Conservation (phyloP, 306 rosid genomes). For the Vigna trinervia region DNA sequence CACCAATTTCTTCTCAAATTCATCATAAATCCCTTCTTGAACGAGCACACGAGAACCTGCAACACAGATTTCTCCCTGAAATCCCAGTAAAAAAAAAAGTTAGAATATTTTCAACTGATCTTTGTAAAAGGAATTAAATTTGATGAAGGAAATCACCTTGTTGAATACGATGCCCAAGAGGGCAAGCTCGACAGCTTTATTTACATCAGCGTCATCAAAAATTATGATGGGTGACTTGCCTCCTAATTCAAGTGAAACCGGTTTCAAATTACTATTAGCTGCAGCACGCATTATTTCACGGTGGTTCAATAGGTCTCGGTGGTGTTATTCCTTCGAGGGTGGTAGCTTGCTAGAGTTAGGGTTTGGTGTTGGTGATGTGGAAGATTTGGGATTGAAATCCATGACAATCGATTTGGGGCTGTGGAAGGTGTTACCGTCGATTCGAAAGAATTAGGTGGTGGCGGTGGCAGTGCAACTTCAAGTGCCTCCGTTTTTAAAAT, state of each 20-base stretch:
- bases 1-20: conserved; percentile 63
- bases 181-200: conserved; percentile 75
- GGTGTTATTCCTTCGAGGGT: conserved; percentile 36
- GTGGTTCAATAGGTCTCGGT: conserved; percentile 68
- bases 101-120: neutral
- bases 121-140: neutral
- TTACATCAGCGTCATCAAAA: conserved; percentile 79
- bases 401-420: conserved; percentile 11
- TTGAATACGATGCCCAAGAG: conserved; percentile 63
- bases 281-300: conserved; percentile 83
- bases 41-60: conserved; percentile 85
- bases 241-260: conserved; percentile 82
- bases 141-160: conserved; percentile 55
- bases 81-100: neutral
- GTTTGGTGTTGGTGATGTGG: neutral
- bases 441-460: neutral
- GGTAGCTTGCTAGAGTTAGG: conserved; percentile 24
- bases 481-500: no score
- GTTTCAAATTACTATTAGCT: conserved; percentile 79
- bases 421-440: neutral
- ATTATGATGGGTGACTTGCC: conserved; percentile 86
- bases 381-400: conserved; percentile 43
- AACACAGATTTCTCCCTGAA: conserved; percentile 85
- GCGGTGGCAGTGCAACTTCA: no score
- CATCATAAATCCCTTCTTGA: conserved; percentile 89